Evolutionary conservation across 2,329 filamentous ascomycete species (phyloP).

Genomic region (Penicillium sp.): DNA sequence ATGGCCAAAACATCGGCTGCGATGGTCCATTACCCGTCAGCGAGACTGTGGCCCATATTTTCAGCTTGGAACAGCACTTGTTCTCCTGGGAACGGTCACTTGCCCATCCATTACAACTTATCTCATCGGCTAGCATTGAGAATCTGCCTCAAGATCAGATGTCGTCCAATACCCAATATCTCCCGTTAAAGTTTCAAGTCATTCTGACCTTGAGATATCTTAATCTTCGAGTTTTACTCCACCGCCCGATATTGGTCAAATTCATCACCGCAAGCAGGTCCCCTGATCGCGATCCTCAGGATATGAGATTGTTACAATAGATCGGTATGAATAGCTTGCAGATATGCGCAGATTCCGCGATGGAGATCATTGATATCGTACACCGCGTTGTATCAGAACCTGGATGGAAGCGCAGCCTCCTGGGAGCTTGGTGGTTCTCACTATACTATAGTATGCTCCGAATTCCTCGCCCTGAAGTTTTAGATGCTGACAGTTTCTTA

Average conservation of each 20-base stretch:
- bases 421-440: conserved; percentile 37
- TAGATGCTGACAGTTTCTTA: conserved; percentile 1
- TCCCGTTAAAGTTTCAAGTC: conserved; percentile 39
- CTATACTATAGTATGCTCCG: conserved; percentile 33
- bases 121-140: not conserved
- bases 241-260: conserved; percentile 43
- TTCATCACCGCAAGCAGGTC: conserved; percentile 33
- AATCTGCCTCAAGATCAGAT: not conserved
- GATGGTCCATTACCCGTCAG: conserved; percentile 25
- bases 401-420: conserved; percentile 23
- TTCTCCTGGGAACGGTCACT: conserved; percentile 22
- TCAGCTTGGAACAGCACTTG: conserved; percentile 24
- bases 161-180: conserved; percentile 1
- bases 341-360: conserved; percentile 35
- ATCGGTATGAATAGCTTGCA: conserved; percentile 36
- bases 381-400: conserved; percentile 18
- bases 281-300: conserved; percentile 9
- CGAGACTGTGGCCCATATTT: conserved; percentile 37
- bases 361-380: conserved; percentile 31
- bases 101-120: conserved; percentile 8
- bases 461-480: not conserved
- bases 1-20: conserved; percentile 48
- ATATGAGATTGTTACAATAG: conserved; percentile 30
- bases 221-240: conserved; percentile 45
- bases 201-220: conserved; percentile 47